Evolutionary conservation across 2,329 filamentous ascomycete genomes (phyloP).

Genomic region (Xylaria sp.): DNA sequence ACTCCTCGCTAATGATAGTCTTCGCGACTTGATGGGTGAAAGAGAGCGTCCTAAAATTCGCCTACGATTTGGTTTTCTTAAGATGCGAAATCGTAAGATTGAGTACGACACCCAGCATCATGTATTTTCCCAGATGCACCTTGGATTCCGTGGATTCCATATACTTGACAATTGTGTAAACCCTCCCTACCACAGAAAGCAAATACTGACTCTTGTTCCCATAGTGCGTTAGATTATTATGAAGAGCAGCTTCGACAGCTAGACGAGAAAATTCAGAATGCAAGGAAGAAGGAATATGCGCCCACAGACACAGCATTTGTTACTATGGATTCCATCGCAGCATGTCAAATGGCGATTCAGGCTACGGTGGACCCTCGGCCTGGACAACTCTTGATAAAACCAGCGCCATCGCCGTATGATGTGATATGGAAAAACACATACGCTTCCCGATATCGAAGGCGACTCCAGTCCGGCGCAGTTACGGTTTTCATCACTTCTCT

Average conservation of each 20-base stretch:
- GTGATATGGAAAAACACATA: conserved; percentile 98
- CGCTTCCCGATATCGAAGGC: conserved; percentile 76
- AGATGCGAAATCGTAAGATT: conserved; percentile 75
- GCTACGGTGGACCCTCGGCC: conserved; percentile 92
- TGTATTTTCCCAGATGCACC: background rate
- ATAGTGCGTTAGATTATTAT: conserved; percentile 86
- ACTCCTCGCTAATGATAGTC: conserved; percentile 64
- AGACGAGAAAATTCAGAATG: conserved; percentile 77
- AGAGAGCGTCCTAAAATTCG: conserved; percentile 73
- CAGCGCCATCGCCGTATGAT: conserved; percentile 88
- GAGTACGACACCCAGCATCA: conserved; percentile 58
- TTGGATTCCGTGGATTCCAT: background rate
- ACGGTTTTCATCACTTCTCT: conserved; percentile 85
- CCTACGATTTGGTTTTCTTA: conserved; percentile 82
- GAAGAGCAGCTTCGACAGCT: conserved; percentile 83
- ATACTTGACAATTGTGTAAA: background rate
- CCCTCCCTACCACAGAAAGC: background rate
- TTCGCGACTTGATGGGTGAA: conserved; percentile 56
- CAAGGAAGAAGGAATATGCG: conserved; percentile 79
- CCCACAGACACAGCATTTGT: conserved; percentile 91
- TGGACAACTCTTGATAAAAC: conserved; percentile 83
- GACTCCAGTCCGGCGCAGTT: conserved; percentile 83
- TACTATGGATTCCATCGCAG: conserved; percentile 95
- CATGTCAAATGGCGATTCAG: conserved; percentile 95
- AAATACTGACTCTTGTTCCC: conserved; percentile 18